These are phyloP conservation scores for Syncephalastrum sp. DNA, from an alignment of 371 early-diverging fungal species.

Conservation along the genomic window DNA sequence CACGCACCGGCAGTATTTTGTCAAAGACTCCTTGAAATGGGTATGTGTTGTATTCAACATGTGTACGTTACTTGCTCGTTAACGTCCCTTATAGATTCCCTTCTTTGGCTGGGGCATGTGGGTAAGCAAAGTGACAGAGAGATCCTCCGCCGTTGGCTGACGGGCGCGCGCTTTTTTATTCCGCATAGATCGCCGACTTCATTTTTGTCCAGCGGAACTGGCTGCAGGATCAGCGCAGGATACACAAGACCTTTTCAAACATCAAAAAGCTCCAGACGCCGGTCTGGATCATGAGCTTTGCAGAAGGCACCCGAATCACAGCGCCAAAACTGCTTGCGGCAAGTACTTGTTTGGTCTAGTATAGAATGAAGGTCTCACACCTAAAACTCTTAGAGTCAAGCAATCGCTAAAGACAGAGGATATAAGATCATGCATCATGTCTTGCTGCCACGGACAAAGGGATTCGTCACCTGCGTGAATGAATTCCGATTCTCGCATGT, in stretches of 20 bases:
- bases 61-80: background rate
- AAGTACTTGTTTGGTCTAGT: constrained; percentile 12
- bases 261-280: constrained; percentile 61
- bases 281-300: constrained; percentile 73
- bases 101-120: constrained; percentile 68
- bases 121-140: constrained; percentile 27
- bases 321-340: constrained; percentile 59
- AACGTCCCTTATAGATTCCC: constrained; percentile 35
- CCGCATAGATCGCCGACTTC: constrained; percentile 63
- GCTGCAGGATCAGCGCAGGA: constrained; percentile 62
- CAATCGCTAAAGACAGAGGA: constrained; percentile 57
- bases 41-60: constrained; percentile 40
- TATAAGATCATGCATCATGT: constrained; percentile 67
- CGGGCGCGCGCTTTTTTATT: background rate
- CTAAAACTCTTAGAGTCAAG: constrained; percentile 41
- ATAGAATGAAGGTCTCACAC: background rate
- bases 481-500: constrained; percentile 64
- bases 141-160: background rate
- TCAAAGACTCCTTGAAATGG: constrained; percentile 72
- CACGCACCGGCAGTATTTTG: constrained; percentile 58
- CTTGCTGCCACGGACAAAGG: constrained; percentile 79
- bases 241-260: constrained; percentile 55
- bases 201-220: constrained; percentile 70
- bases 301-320: constrained; percentile 72
- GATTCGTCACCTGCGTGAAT: constrained; percentile 69